Base-by-base conservation (phyloP, 148 eudicot species). In the Camellia lanceoleosa region DNA sequence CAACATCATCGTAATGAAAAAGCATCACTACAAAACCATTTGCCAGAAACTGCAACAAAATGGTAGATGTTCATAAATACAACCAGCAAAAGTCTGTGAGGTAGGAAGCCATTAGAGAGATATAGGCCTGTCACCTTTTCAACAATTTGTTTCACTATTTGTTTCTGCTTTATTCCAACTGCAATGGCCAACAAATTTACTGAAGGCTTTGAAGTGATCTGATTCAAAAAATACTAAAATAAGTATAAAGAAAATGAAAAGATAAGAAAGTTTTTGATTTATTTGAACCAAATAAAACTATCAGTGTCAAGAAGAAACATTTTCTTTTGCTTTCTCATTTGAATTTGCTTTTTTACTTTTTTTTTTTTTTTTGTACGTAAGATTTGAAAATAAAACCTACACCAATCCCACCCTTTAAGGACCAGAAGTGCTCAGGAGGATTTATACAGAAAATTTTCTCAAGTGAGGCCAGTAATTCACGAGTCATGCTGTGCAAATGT, bases 1-100 rank as follows among this genome's bases (percentile, higher is more conserved):
- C 92, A 71, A 85, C 72, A 23, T 88, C 92, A 78, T 94, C 98
- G 58, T 94, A 94, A 87, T 94, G 98, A 52, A 92, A 94, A 38
- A 92, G 88, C 94, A 94, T 94, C 68, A 94, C 85, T 41, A 81
- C 88, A 84, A 92, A 94, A 56, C 75, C 88, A 75, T 77, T 62
- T 66, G 52, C 82, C 44, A 90, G 85, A 86, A 94, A 94, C 98
- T 94, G 90, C 80, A 88, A 82, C 30, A 49, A n/a, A 20, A 12
- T 59, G 65, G 68, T 2, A 8, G 70, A 61, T 41, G 14, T 41
- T 16, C 47, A 44, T 41, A 42, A 54, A 23, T 10, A 5, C 5
- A 11, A 12, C 18, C 0, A 1, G 56, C 11, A 81, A 56, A 74
- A 47, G 43, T 44, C 5, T 2, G 14, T 3, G 5, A 59, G 67